These are phyloP conservation scores for Zymoseptoria brevis DNA, from an alignment of 2,329 filamentous ascomycete species.

Conservation along the genomic window DNA sequence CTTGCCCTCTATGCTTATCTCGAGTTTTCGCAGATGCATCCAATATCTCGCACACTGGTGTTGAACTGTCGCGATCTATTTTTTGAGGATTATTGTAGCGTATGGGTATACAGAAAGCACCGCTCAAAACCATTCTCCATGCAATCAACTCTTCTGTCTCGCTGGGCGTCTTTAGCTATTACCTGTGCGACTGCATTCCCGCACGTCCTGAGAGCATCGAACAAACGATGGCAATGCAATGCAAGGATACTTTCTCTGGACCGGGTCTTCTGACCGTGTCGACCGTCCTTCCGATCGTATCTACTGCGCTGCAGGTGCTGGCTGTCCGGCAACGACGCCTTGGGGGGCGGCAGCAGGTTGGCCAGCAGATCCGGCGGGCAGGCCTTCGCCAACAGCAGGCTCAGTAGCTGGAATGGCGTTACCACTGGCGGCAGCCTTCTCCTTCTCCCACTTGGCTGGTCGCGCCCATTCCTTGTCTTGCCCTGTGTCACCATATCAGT, in stretches of 20 bases:
- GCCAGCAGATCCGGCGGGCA: conserved; percentile 14
- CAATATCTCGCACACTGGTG: not conserved
- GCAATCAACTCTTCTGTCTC: not conserved
- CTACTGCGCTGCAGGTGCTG: conserved; percentile 17
- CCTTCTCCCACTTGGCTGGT: conserved; percentile 45
- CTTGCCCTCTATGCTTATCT: not conserved
- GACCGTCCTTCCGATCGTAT: not conserved
- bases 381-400: conserved; percentile 24
- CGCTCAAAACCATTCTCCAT: not conserved
- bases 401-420: conserved; percentile 27
- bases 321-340: conserved; percentile 19
- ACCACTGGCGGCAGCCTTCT: conserved; percentile 31
- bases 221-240: no score
- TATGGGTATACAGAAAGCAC: not conserved
- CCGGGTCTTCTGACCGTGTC: no score
- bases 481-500: conserved; percentile 33
- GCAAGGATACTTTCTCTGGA: no score
- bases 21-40: not conserved
- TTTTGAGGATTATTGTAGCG: not conserved
- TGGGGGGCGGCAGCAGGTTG: conserved; percentile 13
- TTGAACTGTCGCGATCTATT: not conserved
- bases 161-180: not conserved
- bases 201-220: not conserved
- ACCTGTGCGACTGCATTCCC: not conserved
- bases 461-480: conserved; percentile 59